A percentile compares a stretch with the other conserved stretches of the same genome.
Conservation (phyloP, 2,329 filamentous ascomycete species). For the Ophiocordyceps camponoti-leonardi region DNA sequence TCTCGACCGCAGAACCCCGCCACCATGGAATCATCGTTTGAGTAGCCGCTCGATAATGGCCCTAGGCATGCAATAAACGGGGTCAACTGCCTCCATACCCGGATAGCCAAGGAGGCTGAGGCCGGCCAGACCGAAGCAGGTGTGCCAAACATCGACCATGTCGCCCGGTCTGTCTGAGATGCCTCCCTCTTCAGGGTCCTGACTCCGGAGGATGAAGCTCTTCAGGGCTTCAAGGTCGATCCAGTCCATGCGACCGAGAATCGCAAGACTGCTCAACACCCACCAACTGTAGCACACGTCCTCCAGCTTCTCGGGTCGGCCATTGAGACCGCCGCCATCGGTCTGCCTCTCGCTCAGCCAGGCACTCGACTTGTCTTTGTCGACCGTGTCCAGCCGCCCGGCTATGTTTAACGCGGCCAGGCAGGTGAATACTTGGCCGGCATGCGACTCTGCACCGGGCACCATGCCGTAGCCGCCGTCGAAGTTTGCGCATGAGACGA, state of each 20-base stretch:
- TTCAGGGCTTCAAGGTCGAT: constrained; percentile 71
- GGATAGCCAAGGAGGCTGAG: constrained; percentile 68
- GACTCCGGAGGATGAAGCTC: constrained; percentile 70
- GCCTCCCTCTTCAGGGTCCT: constrained; percentile 71
- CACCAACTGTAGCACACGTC: constrained; percentile 99
- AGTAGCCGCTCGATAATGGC: constrained; percentile 43
- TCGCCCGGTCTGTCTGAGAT: constrained; percentile 82
- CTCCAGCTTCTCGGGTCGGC: constrained; percentile 84
- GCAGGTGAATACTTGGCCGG: constrained; percentile 92
- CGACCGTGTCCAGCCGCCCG: constrained; percentile 61
- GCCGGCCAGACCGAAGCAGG: constrained; percentile 73
- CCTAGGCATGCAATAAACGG: constrained; percentile 72
- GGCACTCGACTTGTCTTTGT: constrained; percentile 63
- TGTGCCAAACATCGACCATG: constrained; percentile 97
- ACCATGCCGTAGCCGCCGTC: constrained; percentile 86
- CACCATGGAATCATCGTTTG: constrained; percentile 11
- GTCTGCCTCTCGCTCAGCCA: constrained; percentile 93
- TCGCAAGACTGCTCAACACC: constrained; percentile 82
- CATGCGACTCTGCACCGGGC: constrained; percentile 85
- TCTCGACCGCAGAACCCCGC: neutral
- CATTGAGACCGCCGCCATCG: constrained; percentile 76
- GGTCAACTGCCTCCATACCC: constrained; percentile 65
- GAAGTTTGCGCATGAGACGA: constrained; percentile 75
- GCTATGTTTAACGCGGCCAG: constrained; percentile 75
- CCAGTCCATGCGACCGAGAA: constrained; percentile 81